Evolutionary conservation across 2,329 filamentous ascomycete species (phyloP).

Genomic region (Talaromyces sp.): DNA sequence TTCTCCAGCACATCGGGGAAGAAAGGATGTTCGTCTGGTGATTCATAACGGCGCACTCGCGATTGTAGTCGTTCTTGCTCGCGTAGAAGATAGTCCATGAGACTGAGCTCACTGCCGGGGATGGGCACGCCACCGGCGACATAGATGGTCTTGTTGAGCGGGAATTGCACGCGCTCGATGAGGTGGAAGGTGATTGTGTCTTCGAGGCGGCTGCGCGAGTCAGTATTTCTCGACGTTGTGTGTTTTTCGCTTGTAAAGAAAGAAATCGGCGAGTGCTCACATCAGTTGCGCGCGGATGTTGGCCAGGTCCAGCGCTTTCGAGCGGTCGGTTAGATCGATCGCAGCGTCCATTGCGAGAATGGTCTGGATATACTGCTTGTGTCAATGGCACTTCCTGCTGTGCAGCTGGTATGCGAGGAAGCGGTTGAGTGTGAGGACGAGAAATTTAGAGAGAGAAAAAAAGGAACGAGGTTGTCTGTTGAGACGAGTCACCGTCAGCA

Average conservation of each 20-base stretch:
- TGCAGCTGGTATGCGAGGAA: neutral
- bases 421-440: neutral
- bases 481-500: neutral
- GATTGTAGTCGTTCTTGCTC: conserved; percentile 91
- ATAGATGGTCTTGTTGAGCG: conserved; percentile 86
- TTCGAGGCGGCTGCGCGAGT: conserved; percentile 69
- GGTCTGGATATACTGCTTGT: neutral
- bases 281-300: conserved; percentile 94
- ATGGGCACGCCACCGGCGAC: conserved; percentile 70
- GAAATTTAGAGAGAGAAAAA: neutral
- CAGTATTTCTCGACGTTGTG: neutral
- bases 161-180: conserved; percentile 97
- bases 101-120: conserved; percentile 65
- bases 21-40: conserved; percentile 96
- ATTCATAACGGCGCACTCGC: conserved; percentile 87
- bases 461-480: neutral
- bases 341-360: conserved; percentile 71
- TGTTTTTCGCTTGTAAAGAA: conserved; percentile 2
- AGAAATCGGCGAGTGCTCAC: conserved; percentile 45
- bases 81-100: conserved; percentile 89
- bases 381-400: neutral
- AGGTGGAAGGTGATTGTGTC: conserved; percentile 97
- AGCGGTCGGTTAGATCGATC: conserved; percentile 79
- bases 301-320: conserved; percentile 78
- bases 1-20: conserved; percentile 74